Evolutionary conservation across 2,329 filamentous ascomycete species (phyloP).

Genomic region (Colletotrichum lindemuthianum): DNA sequence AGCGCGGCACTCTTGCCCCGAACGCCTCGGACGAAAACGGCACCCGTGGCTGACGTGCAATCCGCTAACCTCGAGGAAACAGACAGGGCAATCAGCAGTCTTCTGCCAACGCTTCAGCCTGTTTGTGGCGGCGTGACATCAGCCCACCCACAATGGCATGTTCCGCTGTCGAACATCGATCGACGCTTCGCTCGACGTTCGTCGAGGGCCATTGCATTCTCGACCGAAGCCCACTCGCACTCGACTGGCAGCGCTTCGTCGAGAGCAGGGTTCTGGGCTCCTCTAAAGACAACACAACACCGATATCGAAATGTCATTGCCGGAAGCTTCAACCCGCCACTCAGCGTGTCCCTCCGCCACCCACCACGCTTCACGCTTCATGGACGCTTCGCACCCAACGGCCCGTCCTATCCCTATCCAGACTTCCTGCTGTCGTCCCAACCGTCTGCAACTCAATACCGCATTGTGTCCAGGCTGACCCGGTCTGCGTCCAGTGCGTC

Average conservation of each 20-base stretch:
- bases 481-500: background rate
- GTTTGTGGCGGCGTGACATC: background rate
- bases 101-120: background rate
- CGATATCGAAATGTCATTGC: too few species aligned
- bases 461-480: background rate
- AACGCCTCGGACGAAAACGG: slow-evolving; percentile 32
- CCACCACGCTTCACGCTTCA: too few species aligned
- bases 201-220: slow-evolving; percentile 15
- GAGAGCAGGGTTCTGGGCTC: too few species aligned
- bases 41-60: slow-evolving; percentile 1
- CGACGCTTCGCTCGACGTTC: background rate
- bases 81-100: background rate
- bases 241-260: slow-evolving; percentile 5
- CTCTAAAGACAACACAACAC: too few species aligned
- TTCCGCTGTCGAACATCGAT: background rate
- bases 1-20: background rate
- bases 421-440: background rate
- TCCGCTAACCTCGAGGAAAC: background rate
- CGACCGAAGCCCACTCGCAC: slow-evolving; percentile 1
- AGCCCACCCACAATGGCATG: background rate
- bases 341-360: too few species aligned
- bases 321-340: too few species aligned
- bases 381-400: too few species aligned
- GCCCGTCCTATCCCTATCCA: background rate
- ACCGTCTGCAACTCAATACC: background rate